Conservation (phyloP, 2,329 filamentous ascomycete species). For the Aspergillus carbonarius region DNA sequence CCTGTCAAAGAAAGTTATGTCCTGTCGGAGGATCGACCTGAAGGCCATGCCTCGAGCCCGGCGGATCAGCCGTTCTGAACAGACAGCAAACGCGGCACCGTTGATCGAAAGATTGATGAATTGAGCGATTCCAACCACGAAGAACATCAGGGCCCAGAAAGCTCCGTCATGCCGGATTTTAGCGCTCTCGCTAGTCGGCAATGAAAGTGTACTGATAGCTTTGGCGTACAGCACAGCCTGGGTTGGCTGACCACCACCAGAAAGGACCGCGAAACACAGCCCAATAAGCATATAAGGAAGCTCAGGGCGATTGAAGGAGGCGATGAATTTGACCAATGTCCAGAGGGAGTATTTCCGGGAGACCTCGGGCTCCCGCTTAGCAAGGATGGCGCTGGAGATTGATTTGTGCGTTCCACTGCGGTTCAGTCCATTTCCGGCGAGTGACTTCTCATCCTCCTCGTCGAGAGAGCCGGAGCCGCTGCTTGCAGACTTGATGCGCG, state of each 20-base stretch:
- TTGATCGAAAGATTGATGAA: slow-evolving; percentile 68
- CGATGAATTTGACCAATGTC: slow-evolving; percentile 76
- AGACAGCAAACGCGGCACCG: slow-evolving; percentile 75
- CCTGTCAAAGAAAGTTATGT: slow-evolving; percentile 86
- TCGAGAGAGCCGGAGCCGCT: slow-evolving; percentile 29
- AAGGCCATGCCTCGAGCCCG: slow-evolving; percentile 81
- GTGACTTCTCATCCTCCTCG: slow-evolving; percentile 33
- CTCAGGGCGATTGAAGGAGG: slow-evolving; percentile 74
- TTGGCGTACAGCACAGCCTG: slow-evolving; percentile 86
- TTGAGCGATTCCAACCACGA: slow-evolving; percentile 75
- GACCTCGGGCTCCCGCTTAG: slow-evolving; percentile 52
- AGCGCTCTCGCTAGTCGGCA: slow-evolving; percentile 52
- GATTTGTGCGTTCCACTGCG: slow-evolving; percentile 54
- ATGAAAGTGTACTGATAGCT: slow-evolving; percentile 70
- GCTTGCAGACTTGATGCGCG: slow-evolving; percentile 34
- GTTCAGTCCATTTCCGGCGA: slow-evolving; percentile 27
- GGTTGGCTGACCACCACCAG: slow-evolving; percentile 76
- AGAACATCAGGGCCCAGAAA: slow-evolving; percentile 88
- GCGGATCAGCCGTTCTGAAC: slow-evolving; percentile 82
- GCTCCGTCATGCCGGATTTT: slow-evolving; percentile 68
- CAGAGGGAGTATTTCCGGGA: slow-evolving; percentile 66
- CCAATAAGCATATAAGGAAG: slow-evolving; percentile 70
- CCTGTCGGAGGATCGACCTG: slow-evolving; percentile 83
- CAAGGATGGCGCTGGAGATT: slow-evolving; percentile 68
- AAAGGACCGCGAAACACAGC: slow-evolving; percentile 70